Evolutionary conservation across 371 early-diverging fungal genomes (phyloP).

Genomic region (Mortierella sp.): DNA sequence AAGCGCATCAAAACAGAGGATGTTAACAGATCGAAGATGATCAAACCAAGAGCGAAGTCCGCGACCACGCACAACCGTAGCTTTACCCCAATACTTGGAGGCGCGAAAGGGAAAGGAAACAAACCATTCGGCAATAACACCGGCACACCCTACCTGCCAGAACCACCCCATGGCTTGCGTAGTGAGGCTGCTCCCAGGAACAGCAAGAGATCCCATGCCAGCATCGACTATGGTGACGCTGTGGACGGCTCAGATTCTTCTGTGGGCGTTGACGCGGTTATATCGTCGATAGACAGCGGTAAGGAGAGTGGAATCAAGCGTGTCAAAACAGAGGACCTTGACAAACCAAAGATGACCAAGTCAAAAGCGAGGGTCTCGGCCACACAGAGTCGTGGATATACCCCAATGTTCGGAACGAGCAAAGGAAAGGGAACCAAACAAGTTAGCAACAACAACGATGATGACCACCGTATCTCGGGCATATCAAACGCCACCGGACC

Average conservation of each 20-base stretch:
- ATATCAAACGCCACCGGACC: conserved; percentile 2
- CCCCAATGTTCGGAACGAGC: conserved; percentile 16
- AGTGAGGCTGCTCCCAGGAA: no score
- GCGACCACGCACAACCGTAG: background rate
- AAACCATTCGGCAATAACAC: no score
- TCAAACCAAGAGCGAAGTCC: conserved; percentile 18
- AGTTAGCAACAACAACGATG: no score
- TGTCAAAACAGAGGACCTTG: conserved; percentile 20
- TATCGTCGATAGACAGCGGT: no score
- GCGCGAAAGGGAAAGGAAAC: conserved; percentile 2
- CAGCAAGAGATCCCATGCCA: no score
- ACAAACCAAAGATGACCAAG: conserved; percentile 9
- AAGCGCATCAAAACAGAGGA: conserved; percentile 35
- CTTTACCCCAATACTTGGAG: conserved; percentile 18
- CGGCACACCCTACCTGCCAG: background rate
- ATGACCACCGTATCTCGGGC: no score
- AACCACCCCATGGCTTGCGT: no score
- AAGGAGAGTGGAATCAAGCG: conserved; percentile 10
- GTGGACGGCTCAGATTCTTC: no score
- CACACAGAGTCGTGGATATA: background rate
- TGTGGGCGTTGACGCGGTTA: no score
- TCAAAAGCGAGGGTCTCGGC: conserved; percentile 11
- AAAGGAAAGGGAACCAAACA: conserved; percentile 9
- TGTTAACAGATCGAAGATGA: background rate
- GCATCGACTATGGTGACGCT: no score